These are phyloP conservation scores for Solanum gracilifrons DNA, from an alignment of 257 asterid species.

Conservation along the genomic window DNA sequence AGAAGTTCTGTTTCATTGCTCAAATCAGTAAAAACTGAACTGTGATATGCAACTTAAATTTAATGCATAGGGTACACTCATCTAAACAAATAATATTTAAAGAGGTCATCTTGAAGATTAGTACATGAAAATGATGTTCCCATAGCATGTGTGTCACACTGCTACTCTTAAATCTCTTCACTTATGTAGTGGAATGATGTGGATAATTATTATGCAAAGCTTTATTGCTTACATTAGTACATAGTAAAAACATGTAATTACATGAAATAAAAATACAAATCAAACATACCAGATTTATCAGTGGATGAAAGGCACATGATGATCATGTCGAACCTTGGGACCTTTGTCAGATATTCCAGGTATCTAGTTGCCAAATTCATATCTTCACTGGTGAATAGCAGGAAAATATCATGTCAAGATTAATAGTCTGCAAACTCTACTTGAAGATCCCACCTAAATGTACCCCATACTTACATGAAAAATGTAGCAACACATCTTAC, in stretches of 20 bases:
- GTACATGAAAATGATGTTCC: background rate
- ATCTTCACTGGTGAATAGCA: slow-evolving; percentile 63
- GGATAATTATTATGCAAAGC: background rate
- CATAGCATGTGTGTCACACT: background rate
- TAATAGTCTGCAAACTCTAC: background rate
- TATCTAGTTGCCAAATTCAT: slow-evolving; percentile 56
- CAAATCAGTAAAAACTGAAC: slow-evolving; percentile 4
- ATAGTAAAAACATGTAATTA: background rate
- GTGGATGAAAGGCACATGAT: slow-evolving; percentile 74
- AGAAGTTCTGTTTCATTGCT: slow-evolving; percentile 39
- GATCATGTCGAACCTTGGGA: slow-evolving; percentile 80
- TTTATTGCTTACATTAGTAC: background rate
- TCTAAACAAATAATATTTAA: background rate
- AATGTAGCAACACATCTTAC: slow-evolving; percentile 65
- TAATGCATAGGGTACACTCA: background rate
- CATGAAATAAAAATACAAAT: background rate
- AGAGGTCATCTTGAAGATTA: background rate
- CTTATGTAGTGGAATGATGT: background rate
- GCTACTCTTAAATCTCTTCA: background rate
- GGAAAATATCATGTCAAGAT: background rate
- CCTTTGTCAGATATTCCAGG: slow-evolving; percentile 56
- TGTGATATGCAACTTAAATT: background rate
- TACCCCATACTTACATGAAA: slow-evolving; percentile 41
- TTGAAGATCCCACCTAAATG: background rate
- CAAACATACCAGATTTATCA: slow-evolving; percentile 68